phyloP scores from a whole-genome alignment of 2,329 filamentous ascomycete genomes.

The Phialemoniopsis sp. region DNA sequence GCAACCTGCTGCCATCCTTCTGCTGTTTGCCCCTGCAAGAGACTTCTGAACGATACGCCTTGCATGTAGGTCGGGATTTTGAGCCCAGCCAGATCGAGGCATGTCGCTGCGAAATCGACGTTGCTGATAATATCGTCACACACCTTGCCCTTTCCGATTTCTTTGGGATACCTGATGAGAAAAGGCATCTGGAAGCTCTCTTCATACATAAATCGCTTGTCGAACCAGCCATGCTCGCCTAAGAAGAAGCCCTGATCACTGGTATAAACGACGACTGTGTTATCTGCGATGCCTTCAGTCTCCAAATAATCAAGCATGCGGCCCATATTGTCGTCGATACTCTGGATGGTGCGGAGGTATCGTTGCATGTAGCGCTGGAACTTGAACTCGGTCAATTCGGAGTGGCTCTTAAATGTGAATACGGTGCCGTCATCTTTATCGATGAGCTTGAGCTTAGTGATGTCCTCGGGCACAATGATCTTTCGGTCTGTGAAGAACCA shows the following conservation, averaged over 20 bases:
- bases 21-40: slow-evolving; percentile 32
- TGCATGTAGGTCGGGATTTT: slow-evolving; percentile 45
- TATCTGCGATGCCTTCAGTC: slow-evolving; percentile 29
- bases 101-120: slow-evolving; percentile 49
- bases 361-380: slow-evolving; percentile 54
- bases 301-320: slow-evolving; percentile 42
- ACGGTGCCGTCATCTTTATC: slow-evolving; percentile 39
- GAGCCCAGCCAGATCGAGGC: slow-evolving; percentile 38
- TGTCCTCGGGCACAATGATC: slow-evolving; percentile 27
- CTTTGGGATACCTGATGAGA: slow-evolving; percentile 37
- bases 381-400: slow-evolving; percentile 47
- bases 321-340: slow-evolving; percentile 48
- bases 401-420: slow-evolving; percentile 35
- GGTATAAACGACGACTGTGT: slow-evolving; percentile 48
- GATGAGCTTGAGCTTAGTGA: slow-evolving; percentile 27
- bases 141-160: slow-evolving; percentile 30
- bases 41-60: slow-evolving; percentile 34
- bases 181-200: slow-evolving; percentile 55
- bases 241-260: slow-evolving; percentile 54
- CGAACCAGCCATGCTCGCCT: slow-evolving; percentile 54
- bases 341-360: slow-evolving; percentile 47
- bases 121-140: slow-evolving; percentile 47
- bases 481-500: slow-evolving; percentile 23
- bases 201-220: slow-evolving; percentile 56
- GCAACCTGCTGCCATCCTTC: slow-evolving; percentile 44